Conservation (phyloP, 1,139 yeast species). For the Saccharomyces hybrid region DNA sequence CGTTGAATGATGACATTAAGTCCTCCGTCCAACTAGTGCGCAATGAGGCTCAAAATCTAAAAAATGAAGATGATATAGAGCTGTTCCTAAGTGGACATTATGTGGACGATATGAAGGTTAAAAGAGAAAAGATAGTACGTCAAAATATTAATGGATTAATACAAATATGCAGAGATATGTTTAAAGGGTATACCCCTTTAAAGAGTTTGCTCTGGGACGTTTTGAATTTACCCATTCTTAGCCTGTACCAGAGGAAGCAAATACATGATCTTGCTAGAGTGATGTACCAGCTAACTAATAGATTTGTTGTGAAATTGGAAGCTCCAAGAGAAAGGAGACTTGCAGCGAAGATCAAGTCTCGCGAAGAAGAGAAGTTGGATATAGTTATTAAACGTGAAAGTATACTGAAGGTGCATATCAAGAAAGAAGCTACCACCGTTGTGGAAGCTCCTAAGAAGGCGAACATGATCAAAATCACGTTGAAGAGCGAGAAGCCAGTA, state of each 20-base stretch:
- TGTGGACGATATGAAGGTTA: conserved; percentile 36
- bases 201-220: conserved; percentile 58
- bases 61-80: conserved; percentile 3
- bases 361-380: conserved; percentile 19
- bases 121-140: conserved; percentile 43
- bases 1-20: conserved; percentile 65
- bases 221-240: conserved; percentile 52
- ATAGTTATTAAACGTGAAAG: conserved; percentile 33
- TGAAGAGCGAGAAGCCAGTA: conserved; percentile 2
- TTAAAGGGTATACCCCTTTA: conserved; percentile 57
- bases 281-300: conserved; percentile 56
- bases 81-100: conserved; percentile 44
- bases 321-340: conserved; percentile 64
- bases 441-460: conserved; percentile 15
- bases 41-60: conserved; percentile 1
- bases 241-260: conserved; percentile 52
- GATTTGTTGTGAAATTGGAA: conserved; percentile 51
- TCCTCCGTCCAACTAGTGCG: conserved; percentile 19
- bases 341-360: conserved; percentile 40
- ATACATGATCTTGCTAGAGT: conserved; percentile 61
- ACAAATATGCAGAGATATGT: conserved; percentile 56
- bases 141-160: conserved; percentile 41
- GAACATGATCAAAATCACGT: conserved; percentile 4
- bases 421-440: background rate
- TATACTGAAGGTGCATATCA: conserved; percentile 30